Evolutionary conservation across 768 basidiomycete species (phyloP).

Genomic region (Collybiopsis luxurians): DNA sequence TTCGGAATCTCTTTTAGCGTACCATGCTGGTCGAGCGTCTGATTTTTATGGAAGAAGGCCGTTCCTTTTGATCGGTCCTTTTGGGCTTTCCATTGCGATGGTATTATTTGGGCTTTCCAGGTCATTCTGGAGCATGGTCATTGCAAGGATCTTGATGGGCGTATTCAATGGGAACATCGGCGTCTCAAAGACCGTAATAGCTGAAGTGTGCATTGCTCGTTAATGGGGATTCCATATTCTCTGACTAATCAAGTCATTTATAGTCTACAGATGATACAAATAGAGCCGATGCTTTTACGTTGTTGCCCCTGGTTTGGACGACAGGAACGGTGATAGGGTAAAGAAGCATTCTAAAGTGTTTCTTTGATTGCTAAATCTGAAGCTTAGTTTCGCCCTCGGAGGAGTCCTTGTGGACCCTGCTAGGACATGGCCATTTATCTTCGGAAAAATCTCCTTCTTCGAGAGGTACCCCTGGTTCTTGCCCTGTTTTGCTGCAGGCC

Average conservation of each 20-base stretch:
- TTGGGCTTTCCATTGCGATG: conserved; percentile 38
- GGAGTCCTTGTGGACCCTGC: conserved; percentile 29
- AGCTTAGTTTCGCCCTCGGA: conserved; percentile 24
- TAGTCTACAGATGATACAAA: conserved; percentile 27
- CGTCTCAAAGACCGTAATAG: conserved; percentile 27
- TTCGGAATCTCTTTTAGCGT: no score
- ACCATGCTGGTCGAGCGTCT: no score
- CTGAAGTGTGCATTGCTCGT: conserved; percentile 19
- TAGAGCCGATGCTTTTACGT: conserved; percentile 22
- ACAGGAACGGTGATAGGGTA: conserved; percentile 25
- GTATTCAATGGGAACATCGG: conserved; percentile 2
- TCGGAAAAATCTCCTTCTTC: conserved; percentile 22
- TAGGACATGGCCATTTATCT: conserved; percentile 21
- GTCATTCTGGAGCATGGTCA: conserved; percentile 31
- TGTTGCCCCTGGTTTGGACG: conserved; percentile 28
- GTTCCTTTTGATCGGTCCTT: conserved; percentile 26
- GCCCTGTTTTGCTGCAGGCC: conserved; percentile 28
- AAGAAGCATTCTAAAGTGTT: neutral
- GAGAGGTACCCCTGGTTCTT: conserved; percentile 32
- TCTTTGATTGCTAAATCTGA: neutral
- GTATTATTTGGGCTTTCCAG: conserved; percentile 40
- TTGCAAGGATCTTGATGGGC: neutral
- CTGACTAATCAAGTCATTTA: no score
- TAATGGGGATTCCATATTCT: neutral
- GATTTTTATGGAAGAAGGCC: no score